phyloP scores from a whole-genome alignment of 495 filamentous ascomycete genomes.

The Penicillium goetzii region DNA sequence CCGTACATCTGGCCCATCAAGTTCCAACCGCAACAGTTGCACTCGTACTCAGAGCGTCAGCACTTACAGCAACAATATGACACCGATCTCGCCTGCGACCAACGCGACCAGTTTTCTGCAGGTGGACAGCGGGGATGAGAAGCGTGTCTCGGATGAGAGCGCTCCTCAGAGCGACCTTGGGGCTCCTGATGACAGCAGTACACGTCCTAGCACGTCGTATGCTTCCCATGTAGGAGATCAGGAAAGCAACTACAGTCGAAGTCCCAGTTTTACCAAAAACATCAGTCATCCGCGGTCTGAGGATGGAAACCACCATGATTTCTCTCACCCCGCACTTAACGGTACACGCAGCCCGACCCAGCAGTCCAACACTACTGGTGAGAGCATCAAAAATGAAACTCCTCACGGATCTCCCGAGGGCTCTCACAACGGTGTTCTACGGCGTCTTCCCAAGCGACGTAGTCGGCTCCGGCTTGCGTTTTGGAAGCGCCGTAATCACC shows the following conservation, averaged over 20 bases:
- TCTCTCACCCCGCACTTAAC: slow-evolving; percentile 28
- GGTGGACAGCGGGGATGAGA: slow-evolving; percentile 53
- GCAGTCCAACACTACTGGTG: slow-evolving; percentile 37
- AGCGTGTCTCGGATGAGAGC: slow-evolving; percentile 37
- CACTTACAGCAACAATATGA: slow-evolving; percentile 50
- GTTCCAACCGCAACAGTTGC: slow-evolving; percentile 47
- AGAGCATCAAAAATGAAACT: slow-evolving; percentile 35
- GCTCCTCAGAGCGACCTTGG: slow-evolving; percentile 35
- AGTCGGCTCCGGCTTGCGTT: slow-evolving; percentile 52
- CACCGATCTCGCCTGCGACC: slow-evolving; percentile 52
- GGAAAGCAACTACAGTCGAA: slow-evolving; percentile 25
- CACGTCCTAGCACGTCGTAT: slow-evolving; percentile 39
- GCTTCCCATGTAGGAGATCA: slow-evolving; percentile 27
- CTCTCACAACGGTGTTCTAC: slow-evolving; percentile 22
- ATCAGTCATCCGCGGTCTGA: slow-evolving; percentile 25
- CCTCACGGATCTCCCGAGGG: slow-evolving; percentile 27
- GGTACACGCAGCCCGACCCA: slow-evolving; percentile 36
- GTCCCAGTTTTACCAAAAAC: slow-evolving; percentile 21
- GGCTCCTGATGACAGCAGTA: slow-evolving; percentile 33
- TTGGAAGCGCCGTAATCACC: slow-evolving; percentile 47
- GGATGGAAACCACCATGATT: slow-evolving; percentile 36
- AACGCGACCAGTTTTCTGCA: slow-evolving; percentile 57
- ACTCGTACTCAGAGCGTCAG: slow-evolving; percentile 50
- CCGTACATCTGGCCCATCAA: slow-evolving; percentile 41
- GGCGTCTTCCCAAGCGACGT: slow-evolving; percentile 42